A percentile compares a stretch with the other conserved stretches of the same genome.
These are phyloP conservation scores for Paramecium pentaurelia DNA, from an alignment of 73 alveolate genomes.

Conservation along the genomic window DNA sequence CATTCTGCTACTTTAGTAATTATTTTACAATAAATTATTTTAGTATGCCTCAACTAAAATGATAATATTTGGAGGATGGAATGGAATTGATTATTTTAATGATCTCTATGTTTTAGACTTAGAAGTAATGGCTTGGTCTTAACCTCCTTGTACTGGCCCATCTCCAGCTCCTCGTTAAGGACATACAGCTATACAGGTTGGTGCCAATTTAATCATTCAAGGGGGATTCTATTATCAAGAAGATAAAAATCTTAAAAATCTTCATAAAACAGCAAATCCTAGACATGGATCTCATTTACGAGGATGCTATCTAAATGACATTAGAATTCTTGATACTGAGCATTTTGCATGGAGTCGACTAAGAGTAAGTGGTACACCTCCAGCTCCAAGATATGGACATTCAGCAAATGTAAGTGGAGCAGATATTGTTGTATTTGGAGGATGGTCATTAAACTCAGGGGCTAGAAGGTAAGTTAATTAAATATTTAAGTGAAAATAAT, in stretches of 20 bases:
- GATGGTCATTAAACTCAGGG: slow-evolving; percentile 92
- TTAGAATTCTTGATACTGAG: slow-evolving; percentile 93
- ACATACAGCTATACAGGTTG: slow-evolving; percentile 60
- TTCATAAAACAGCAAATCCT: slow-evolving; percentile 72
- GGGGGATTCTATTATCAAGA: slow-evolving; percentile 87
- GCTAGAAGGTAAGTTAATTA: slow-evolving; percentile 70
- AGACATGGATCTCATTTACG: slow-evolving; percentile 88
- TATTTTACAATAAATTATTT: neutral
- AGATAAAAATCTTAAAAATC: slow-evolving; percentile 56
- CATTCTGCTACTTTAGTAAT: slow-evolving; percentile 91
- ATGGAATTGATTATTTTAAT: slow-evolving; percentile 91
- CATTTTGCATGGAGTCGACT: slow-evolving; percentile 93
- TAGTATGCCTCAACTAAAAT: slow-evolving; percentile 89
- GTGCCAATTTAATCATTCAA: slow-evolving; percentile 49
- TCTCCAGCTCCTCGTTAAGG: slow-evolving; percentile 77
- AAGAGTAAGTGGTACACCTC: slow-evolving; percentile 98
- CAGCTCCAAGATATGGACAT: slow-evolving; percentile 96
- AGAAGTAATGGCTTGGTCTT: too few relatives aligned
- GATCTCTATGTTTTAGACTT: slow-evolving; percentile 95
- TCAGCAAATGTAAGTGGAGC: slow-evolving; percentile 93
- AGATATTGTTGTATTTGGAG: slow-evolving; percentile 96
- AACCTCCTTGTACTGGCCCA: too few relatives aligned
- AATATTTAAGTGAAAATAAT: slow-evolving; percentile 43
- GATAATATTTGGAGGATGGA: slow-evolving; percentile 99
- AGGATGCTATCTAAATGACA: slow-evolving; percentile 94